Percentiles rank a stretch among this genome's conserved stretches.
Evolutionary conservation across 2,329 filamentous ascomycete species (phyloP).

Genomic region (Ambrosiella beaveri): DNA sequence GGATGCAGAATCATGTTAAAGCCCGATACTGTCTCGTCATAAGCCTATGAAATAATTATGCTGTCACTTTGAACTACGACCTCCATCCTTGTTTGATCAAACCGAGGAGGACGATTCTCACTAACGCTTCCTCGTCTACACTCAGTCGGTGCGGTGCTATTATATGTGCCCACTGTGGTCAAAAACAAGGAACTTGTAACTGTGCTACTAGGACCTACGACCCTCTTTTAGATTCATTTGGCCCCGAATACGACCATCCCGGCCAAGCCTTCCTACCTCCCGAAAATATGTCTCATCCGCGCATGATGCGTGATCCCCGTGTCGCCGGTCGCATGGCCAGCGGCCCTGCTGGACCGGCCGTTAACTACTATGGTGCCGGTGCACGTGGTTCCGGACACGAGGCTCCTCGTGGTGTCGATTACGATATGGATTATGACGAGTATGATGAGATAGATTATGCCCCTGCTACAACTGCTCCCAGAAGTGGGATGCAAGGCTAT

Average conservation of each 20-base stretch:
- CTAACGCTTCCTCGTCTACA: constrained; percentile 16
- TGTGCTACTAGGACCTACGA: constrained; percentile 66
- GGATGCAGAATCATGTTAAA: too few species aligned
- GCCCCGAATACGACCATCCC: constrained; percentile 12
- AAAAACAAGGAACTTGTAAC: constrained; percentile 67
- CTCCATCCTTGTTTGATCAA: constrained; percentile 8
- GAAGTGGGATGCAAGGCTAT: neutral
- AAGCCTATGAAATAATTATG: too few species aligned
- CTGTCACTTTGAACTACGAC: neutral
- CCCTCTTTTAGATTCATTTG: constrained; percentile 14
- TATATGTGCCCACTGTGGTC: constrained; percentile 75
- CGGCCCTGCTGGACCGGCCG: constrained; percentile 5
- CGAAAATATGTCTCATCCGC: constrained; percentile 10
- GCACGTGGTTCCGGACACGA: constrained; percentile 3
- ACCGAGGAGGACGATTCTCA: constrained; percentile 9
- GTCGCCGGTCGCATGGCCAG: constrained; percentile 7
- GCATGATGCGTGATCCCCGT: constrained; percentile 9
- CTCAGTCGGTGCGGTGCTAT: constrained; percentile 57
- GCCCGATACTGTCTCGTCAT: too few species aligned
- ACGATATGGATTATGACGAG: constrained; percentile 8
- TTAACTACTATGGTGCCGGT: constrained; percentile 8
- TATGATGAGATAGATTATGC: constrained; percentile 11
- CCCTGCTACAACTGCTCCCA: neutral
- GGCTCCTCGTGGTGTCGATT: constrained; percentile 7
- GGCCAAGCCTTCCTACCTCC: constrained; percentile 1